A percentile compares a stretch with the other conserved stretches of the same genome.
These are phyloP conservation scores for Umbelopsis sp. DNA, from an alignment of 371 early-diverging fungal genomes.

Conservation along the genomic window DNA sequence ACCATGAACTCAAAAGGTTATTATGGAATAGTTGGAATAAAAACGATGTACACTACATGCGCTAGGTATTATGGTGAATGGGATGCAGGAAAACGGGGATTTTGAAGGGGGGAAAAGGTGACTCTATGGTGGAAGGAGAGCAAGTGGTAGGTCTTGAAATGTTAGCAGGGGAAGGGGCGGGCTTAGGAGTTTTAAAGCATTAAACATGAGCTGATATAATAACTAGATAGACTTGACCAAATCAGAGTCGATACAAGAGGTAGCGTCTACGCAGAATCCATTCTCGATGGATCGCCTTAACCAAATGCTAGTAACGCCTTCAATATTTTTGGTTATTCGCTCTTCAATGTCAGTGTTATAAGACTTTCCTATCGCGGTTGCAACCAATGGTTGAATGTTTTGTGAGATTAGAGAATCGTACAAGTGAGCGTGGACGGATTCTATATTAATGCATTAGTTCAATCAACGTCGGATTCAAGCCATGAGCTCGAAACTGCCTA, in stretches of 20 bases:
- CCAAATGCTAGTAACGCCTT: background rate
- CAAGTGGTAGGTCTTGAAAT: no score
- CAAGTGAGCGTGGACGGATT: background rate
- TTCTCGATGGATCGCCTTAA: background rate
- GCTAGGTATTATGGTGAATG: background rate
- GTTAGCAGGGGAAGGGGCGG: background rate
- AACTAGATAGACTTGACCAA: background rate
- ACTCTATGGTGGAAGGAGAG: no score
- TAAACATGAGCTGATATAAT: background rate
- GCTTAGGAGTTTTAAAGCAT: background rate
- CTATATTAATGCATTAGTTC: background rate
- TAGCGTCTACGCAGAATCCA: constrained; percentile 3
- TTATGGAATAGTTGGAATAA: background rate
- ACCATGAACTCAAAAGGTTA: background rate
- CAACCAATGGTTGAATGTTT: background rate
- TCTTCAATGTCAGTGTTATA: background rate
- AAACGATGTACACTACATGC: no score
- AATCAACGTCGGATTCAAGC: background rate
- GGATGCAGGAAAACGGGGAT: background rate
- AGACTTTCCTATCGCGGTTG: constrained; percentile 6
- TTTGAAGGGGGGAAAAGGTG: no score
- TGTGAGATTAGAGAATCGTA: constrained; percentile 2
- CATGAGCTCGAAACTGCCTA: background rate
- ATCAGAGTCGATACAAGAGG: background rate
- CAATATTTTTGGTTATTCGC: constrained; percentile 5